Conservation (phyloP, 2,329 filamentous ascomycete genomes). For the Neodidymelliopsis sp. region DNA sequence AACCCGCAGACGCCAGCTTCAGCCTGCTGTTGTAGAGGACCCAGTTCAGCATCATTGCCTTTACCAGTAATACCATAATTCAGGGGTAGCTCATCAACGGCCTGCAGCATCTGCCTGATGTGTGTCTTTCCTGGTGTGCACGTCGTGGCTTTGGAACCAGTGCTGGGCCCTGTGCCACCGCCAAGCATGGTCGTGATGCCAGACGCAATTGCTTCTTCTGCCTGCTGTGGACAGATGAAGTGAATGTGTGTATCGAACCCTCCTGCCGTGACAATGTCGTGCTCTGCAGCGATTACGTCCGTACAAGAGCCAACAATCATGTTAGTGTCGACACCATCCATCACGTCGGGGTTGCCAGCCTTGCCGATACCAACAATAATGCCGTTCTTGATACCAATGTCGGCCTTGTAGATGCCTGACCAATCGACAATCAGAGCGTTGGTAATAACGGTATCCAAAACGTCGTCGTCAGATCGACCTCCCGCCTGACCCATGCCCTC, state of each 20-base stretch:
- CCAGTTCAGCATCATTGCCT: slow-evolving; percentile 80
- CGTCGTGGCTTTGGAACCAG: slow-evolving; percentile 89
- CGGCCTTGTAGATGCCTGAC: slow-evolving; percentile 93
- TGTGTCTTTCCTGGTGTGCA: slow-evolving; percentile 88
- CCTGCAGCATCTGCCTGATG: slow-evolving; percentile 89
- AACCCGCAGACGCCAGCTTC: slow-evolving; percentile 86
- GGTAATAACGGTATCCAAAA: slow-evolving; percentile 83
- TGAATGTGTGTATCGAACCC: slow-evolving; percentile 92
- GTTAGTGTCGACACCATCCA: slow-evolving; percentile 81
- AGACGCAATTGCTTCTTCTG: slow-evolving; percentile 79
- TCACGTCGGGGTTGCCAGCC: slow-evolving; percentile 95
- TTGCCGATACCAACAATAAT: slow-evolving; percentile 90
- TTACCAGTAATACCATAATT: slow-evolving; percentile 94
- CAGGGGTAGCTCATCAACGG: slow-evolving; percentile 79
- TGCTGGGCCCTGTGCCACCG: slow-evolving; percentile 90
- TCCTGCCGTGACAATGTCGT: slow-evolving; percentile 89
- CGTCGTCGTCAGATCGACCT: slow-evolving; percentile 74
- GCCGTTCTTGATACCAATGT: slow-evolving; percentile 91
- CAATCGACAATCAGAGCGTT: slow-evolving; percentile 93
- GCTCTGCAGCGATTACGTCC: slow-evolving; percentile 89
- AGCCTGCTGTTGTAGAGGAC: slow-evolving; percentile 79
- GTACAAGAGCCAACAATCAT: slow-evolving; percentile 89
- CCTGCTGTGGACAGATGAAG: slow-evolving; percentile 94
- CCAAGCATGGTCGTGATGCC: slow-evolving; percentile 92
- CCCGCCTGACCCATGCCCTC: slow-evolving; percentile 96